Percentiles rank a stretch among this genome's conserved stretches.
Conservation (phyloP, 805 yeast species). For the Teunomyces aglyptinius region DNA sequence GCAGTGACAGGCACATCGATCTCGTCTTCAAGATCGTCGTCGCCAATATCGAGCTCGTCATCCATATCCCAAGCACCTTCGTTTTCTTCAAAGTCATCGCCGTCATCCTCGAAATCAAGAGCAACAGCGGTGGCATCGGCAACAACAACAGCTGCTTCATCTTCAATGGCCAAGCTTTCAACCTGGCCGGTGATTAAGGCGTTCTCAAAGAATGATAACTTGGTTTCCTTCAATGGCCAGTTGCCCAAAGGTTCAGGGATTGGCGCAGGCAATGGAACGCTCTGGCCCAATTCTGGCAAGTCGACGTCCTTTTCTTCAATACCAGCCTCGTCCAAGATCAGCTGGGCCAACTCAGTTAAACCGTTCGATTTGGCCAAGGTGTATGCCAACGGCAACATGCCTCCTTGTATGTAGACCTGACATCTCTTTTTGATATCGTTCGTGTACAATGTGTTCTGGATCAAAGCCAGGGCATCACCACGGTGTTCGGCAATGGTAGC, state of each 20-base stretch:
- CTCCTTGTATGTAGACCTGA: constrained; percentile 69
- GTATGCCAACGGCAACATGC: constrained; percentile 86
- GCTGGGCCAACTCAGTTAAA: constrained; percentile 68
- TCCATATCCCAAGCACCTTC: constrained; percentile 81
- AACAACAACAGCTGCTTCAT: constrained; percentile 11
- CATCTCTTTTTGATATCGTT: constrained; percentile 76
- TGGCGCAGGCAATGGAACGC: constrained; percentile 48
- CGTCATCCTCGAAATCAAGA: constrained; percentile 12
- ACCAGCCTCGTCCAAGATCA: constrained; percentile 69
- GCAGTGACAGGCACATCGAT: constrained; percentile 9
- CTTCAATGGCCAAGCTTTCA: constrained; percentile 59
- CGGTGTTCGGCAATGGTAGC: constrained; percentile 85
- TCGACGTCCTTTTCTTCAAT: constrained; percentile 59
- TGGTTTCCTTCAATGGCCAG: constrained; percentile 82
- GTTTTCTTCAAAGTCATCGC: constrained; percentile 41
- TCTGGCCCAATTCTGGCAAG: constrained; percentile 52
- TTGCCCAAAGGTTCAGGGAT: constrained; percentile 45
- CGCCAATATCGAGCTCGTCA: constrained; percentile 70
- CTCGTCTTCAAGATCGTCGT: constrained; percentile 24
- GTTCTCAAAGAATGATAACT: constrained; percentile 78
- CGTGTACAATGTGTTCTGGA: constrained; percentile 79
- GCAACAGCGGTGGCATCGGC: constrained; percentile 16
- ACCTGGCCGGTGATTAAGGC: constrained; percentile 73
- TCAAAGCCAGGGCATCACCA: constrained; percentile 72
- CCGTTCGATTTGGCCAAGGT: constrained; percentile 89